Conservation (phyloP, 768 basidiomycete species). For the Rhodotorula graminis region DNA sequence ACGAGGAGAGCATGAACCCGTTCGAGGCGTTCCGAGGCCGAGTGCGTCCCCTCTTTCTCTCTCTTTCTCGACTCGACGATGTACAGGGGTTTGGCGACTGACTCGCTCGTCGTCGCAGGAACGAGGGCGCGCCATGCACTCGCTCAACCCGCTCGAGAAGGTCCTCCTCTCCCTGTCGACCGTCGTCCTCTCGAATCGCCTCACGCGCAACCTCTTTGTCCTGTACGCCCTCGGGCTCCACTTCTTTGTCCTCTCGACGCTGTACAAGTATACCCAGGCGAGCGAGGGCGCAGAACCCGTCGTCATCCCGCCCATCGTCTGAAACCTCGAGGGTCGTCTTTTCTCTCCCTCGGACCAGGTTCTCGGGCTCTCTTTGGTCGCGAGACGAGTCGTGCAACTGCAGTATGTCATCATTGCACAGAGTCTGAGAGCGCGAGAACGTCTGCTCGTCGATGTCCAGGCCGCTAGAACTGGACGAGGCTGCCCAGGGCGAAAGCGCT, state of each 20-base stretch:
- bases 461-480: too few relatives aligned
- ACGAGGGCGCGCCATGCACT: constrained; percentile 85
- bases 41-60: constrained; percentile 53
- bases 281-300: constrained; percentile 2
- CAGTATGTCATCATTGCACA: too few relatives aligned
- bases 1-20: constrained; percentile 96
- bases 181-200: constrained; percentile 78
- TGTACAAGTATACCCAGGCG: constrained; percentile 17
- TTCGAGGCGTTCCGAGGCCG: constrained; percentile 95
- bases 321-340: not conserved
- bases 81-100: too few relatives aligned
- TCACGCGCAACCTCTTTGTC: constrained; percentile 83
- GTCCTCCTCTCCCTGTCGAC: constrained; percentile 79
- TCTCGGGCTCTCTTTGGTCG: too few relatives aligned
- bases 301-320: constrained; percentile 6
- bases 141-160: constrained; percentile 84
- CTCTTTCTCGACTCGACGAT: not conserved
- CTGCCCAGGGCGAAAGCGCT: too few relatives aligned
- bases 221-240: constrained; percentile 77
- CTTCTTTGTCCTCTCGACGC: constrained; percentile 60
- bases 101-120: constrained; percentile 57
- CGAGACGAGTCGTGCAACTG: too few relatives aligned
- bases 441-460: too few relatives aligned
- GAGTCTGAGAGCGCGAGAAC: too few relatives aligned
- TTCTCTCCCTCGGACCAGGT: not conserved